Conservation (phyloP, 352 stramenopile genomes). For the Phytophthora boehmeriae region DNA sequence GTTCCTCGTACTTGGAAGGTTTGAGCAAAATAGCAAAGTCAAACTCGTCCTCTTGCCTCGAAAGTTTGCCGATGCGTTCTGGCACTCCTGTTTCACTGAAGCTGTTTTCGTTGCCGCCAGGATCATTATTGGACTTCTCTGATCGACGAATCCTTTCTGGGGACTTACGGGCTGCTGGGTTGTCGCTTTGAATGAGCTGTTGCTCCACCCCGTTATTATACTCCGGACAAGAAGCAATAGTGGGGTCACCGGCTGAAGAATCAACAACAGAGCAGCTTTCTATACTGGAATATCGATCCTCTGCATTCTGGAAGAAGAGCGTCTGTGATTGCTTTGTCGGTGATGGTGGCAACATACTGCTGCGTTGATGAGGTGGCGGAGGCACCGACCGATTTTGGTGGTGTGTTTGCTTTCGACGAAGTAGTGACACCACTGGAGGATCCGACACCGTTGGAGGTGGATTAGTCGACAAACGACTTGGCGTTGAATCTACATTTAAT, state of each 20-base stretch:
- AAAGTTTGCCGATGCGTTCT: slow-evolving; percentile 65
- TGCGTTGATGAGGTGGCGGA: slow-evolving; percentile 14
- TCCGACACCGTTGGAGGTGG: neutral
- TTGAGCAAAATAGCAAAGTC: slow-evolving; percentile 89
- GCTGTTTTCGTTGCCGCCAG: slow-evolving; percentile 13
- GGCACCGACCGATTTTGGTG: slow-evolving; percentile 20
- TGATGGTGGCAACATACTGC: slow-evolving; percentile 2
- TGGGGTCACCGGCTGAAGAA: slow-evolving; percentile 11
- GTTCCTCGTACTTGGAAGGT: slow-evolving; percentile 69
- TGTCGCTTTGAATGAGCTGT: neutral
- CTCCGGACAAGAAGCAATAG: slow-evolving; percentile 6
- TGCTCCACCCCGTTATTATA: neutral
- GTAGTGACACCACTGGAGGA: slow-evolving; percentile 11
- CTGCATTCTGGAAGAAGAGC: slow-evolving; percentile 29
- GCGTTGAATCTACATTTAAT: neutral
- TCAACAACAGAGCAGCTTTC: slow-evolving; percentile 18
- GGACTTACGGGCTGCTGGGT: slow-evolving; percentile 2
- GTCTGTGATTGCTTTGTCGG: slow-evolving; percentile 21
- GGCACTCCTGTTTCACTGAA: slow-evolving; percentile 13
- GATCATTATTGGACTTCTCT: slow-evolving; percentile 21
- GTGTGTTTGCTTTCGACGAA: slow-evolving; percentile 26
- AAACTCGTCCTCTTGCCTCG: slow-evolving; percentile 74
- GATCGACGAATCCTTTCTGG: neutral
- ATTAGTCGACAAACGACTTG: neutral
- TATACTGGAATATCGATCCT: slow-evolving; percentile 16